These are phyloP conservation scores for Bisporella sp. DNA, from an alignment of 2,329 filamentous ascomycete species.

Conservation along the genomic window DNA sequence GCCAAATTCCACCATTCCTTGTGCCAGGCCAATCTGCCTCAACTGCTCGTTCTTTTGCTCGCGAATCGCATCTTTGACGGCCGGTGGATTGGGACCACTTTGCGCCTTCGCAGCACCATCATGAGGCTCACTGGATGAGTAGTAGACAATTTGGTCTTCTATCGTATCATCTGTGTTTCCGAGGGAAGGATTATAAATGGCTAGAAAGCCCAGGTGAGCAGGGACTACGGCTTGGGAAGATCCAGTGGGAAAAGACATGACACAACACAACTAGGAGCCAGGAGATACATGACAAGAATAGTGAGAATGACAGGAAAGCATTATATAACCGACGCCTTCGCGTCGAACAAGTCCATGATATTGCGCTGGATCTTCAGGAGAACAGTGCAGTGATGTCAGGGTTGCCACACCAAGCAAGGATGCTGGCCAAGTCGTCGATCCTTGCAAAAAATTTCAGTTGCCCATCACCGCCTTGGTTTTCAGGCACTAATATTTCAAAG, in stretches of 20 bases:
- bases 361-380: no score
- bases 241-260: conserved; percentile 19
- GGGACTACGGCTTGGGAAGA: conserved; percentile 37
- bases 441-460: no score
- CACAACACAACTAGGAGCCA: conserved; percentile 7
- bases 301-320: background rate
- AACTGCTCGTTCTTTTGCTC: conserved; percentile 79
- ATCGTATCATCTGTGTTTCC: conserved; percentile 54
- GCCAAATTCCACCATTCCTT: conserved; percentile 93
- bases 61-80: conserved; percentile 30
- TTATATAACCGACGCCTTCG: no score
- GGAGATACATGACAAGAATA: background rate
- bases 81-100: conserved; percentile 9
- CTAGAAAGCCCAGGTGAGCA: conserved; percentile 81
- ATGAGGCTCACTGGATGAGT: conserved; percentile 36
- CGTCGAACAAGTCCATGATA: no score
- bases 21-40: conserved; percentile 88
- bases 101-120: conserved; percentile 2
- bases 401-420: no score
- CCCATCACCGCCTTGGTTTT: no score
- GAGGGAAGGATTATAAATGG: conserved; percentile 89
- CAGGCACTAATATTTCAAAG: no score
- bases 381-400: no score
- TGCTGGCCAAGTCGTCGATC: no score
- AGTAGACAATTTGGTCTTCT: conserved; percentile 85